Percentiles rank a stretch among this genome's conserved stretches.
Evolutionary conservation across 345 rosid genomes (phyloP).

Genomic region (Aethionema arabicum): DNA sequence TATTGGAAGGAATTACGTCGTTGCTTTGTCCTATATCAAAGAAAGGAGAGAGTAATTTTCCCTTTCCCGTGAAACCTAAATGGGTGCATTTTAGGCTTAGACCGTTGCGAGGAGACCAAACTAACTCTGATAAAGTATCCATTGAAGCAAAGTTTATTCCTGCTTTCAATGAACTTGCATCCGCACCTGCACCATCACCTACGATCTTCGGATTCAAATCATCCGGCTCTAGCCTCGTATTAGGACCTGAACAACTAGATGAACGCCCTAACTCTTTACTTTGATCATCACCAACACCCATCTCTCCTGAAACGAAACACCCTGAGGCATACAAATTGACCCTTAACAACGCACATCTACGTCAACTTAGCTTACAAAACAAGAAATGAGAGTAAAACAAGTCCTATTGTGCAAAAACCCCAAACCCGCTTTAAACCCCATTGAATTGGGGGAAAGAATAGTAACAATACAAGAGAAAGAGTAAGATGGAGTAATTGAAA

Average conservation of each 20-base stretch:
- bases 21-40: slow-evolving; percentile 46
- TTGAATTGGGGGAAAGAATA: background rate
- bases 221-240: slow-evolving; percentile 45
- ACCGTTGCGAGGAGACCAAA: slow-evolving; percentile 89
- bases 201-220: slow-evolving; percentile 30
- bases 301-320: slow-evolving; percentile 38
- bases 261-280: slow-evolving; percentile 33
- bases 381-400: slow-evolving; percentile 6
- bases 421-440: background rate
- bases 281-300: slow-evolving; percentile 51
- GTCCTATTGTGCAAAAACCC: background rate
- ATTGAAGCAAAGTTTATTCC: slow-evolving; percentile 52
- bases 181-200: slow-evolving; percentile 79
- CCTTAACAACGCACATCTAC: background rate
- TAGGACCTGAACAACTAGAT: slow-evolving; percentile 40
- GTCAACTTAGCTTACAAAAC: slow-evolving; percentile 22
- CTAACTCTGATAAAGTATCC: slow-evolving; percentile 73
- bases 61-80: slow-evolving; percentile 45
- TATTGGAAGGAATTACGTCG: slow-evolving; percentile 31
- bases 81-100: slow-evolving; percentile 72
- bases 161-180: slow-evolving; percentile 58
- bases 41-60: slow-evolving; percentile 42
- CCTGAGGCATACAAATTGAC: slow-evolving; percentile 19
- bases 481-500: background rate
- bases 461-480: background rate